These are phyloP conservation scores for Neckera pumila DNA, from an alignment of 225 moss, liverwort and hornwort species.

Conservation along the genomic window DNA sequence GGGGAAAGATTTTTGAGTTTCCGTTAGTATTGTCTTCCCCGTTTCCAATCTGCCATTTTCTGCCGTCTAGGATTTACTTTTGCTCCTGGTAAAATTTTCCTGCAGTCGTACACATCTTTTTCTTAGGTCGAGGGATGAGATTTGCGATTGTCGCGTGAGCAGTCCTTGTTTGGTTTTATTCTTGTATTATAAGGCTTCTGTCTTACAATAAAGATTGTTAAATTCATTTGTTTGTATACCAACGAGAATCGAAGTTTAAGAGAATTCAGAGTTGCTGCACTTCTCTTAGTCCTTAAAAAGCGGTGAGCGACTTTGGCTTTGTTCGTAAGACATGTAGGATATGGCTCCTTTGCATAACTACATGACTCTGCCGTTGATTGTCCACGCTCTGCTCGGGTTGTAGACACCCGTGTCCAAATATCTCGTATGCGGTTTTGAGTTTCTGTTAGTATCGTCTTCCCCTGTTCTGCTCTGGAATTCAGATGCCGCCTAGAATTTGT, in stretches of 20 bases:
- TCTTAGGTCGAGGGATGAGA: background rate
- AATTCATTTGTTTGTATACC: background rate
- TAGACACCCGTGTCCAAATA: background rate
- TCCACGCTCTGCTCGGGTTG: background rate
- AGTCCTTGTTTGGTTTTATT: background rate
- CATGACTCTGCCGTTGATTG: no score
- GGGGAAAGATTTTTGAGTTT: no score
- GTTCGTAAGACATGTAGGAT: background rate
- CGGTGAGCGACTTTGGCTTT: background rate
- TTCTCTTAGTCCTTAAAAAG: background rate
- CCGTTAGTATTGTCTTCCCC: no score
- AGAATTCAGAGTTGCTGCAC: background rate
- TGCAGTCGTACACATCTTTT: background rate
- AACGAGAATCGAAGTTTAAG: background rate
- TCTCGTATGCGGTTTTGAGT: background rate
- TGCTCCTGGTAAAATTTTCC: background rate
- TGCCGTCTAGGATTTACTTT: background rate
- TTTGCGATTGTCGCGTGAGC: background rate
- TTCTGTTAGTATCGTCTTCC: background rate
- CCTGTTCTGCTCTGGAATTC: background rate
- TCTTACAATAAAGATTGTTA: background rate
- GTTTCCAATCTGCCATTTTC: no score
- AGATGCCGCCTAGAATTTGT: background rate
- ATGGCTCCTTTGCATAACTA: no score
- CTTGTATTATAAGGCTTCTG: background rate